Base-by-base conservation (phyloP, 2,329 filamentous ascomycete genomes). In the Pseudogymnoascus sp. region DNA sequence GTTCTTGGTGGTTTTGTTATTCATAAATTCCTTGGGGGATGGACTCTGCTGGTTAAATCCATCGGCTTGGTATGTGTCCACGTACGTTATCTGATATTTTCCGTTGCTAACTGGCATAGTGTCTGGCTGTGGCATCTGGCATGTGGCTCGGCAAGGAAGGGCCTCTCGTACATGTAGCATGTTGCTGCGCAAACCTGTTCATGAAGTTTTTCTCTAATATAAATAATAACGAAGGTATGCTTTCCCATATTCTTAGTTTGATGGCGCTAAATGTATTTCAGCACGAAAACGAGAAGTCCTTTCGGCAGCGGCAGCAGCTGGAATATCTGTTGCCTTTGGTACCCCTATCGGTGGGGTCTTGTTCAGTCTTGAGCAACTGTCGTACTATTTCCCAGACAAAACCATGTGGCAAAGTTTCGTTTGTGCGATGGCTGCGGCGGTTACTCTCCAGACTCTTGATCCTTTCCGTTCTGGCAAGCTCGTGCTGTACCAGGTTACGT, bases 341-440 rank as follows among this genome's bases (percentile, higher is more conserved):
- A 91, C 93, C 5, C 93, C 93, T 7, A 96, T 97, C 63, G 95
- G 93, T 10, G 93, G 93, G 56, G 93, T 97, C 21, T 78, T 97
- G 18, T 97, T 97, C 79, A 96, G 91, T 76, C 84, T 97, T n/a
- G 93, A 96, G 84, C 91, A 96, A 82, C 80, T 97, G 2, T 96
- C 92, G 0, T 97, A 97, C 75, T 97, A 97, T 75, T 97, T 97
- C 70, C 93, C 95, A 0, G 93, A 97, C 77, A 97, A 97, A 76
- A 97, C 95, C 8, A 97, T 99, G 95, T 99, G 95, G 95, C 95
- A 97, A 75, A 96, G 92, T 71, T 99, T 99, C 72, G 95, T 99
- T 42, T 97, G 95, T 71, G 95, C 95, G 73, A 97, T 97, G 93
- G 91, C 96, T n/a, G 95, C 93, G 14, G 93, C 95, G 16, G 91